Evolutionary conservation across 2,329 filamentous ascomycete species (phyloP).

Genomic region (Hypoxylon sp.): DNA sequence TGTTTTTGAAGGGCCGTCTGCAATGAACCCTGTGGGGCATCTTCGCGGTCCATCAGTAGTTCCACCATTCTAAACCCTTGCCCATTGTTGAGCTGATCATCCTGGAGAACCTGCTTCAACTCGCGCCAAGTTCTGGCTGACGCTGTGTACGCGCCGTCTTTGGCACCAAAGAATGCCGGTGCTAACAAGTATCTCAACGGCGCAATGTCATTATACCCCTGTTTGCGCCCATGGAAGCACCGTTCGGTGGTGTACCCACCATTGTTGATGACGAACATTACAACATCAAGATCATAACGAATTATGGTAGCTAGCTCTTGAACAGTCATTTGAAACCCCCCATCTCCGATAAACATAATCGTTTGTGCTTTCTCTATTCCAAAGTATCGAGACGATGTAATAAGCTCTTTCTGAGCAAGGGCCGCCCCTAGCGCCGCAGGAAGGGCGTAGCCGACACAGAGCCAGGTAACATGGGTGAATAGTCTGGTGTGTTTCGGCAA

Average conservation of each 20-base stretch:
- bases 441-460: constrained; percentile 9
- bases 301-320: constrained; percentile 9
- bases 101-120: not conserved
- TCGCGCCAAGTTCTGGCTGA: constrained; percentile 2
- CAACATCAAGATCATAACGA: constrained; percentile 1
- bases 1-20: constrained; percentile 2
- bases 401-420: constrained; percentile 3
- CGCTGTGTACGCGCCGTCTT: constrained; percentile 1
- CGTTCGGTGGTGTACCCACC: constrained; percentile 6
- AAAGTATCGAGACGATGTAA: not conserved
- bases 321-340: constrained; percentile 10
- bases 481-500: not conserved
- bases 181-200: constrained; percentile 1
- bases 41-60: constrained; percentile 7
- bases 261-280: constrained; percentile 11
- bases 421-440: not conserved
- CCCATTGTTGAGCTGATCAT: not conserved
- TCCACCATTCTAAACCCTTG: constrained; percentile 14
- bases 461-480: constrained; percentile 3
- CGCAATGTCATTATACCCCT: constrained; percentile 7
- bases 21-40: not conserved
- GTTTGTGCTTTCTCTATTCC: constrained; percentile 6
- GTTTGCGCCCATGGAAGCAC: not conserved
- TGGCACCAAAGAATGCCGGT: constrained; percentile 8
- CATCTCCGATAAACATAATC: constrained; percentile 6